These are phyloP conservation scores for Aspergillus aculeatus DNA, from an alignment of 2,329 filamentous ascomycete species.

Conservation along the genomic window DNA sequence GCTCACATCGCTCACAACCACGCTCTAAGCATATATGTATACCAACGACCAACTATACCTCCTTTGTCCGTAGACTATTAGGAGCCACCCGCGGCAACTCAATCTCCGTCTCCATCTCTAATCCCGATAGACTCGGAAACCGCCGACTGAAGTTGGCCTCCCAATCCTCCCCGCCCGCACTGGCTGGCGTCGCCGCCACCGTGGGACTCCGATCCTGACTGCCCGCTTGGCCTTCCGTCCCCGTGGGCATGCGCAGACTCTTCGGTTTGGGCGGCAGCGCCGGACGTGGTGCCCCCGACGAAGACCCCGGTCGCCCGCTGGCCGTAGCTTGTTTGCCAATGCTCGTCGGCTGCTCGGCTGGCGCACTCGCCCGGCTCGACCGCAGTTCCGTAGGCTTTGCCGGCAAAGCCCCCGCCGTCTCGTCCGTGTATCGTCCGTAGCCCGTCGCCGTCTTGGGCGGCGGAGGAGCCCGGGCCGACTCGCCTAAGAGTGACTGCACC, in stretches of 20 bases:
- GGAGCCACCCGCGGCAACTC: constrained; percentile 37
- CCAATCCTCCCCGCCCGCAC: constrained; percentile 59
- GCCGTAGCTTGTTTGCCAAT: not conserved
- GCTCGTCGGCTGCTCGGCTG: not conserved
- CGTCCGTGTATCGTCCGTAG: constrained; percentile 81
- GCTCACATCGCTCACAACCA: not conserved
- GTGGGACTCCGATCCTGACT: constrained; percentile 29
- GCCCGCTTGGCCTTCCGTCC: constrained; percentile 39
- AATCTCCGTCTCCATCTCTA: constrained; percentile 78
- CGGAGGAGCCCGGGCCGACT: constrained; percentile 64
- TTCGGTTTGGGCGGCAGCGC: constrained; percentile 61
- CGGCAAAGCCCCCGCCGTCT: constrained; percentile 35
- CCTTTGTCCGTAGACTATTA: constrained; percentile 39
- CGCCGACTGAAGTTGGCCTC: constrained; percentile 75
- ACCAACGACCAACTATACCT: constrained; percentile 33
- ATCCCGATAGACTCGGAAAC: constrained; percentile 78
- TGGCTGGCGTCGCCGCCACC: constrained; percentile 26
- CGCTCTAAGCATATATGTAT: constrained; percentile 1
- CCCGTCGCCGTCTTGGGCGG: constrained; percentile 74
- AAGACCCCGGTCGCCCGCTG: constrained; percentile 22
- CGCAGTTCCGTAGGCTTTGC: constrained; percentile 36
- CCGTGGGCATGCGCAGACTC: constrained; percentile 43
- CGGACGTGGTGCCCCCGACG: constrained; percentile 43
- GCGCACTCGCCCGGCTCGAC: constrained; percentile 17
- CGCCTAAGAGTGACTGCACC: constrained; percentile 77